Evolutionary conservation across 345 rosid genomes (phyloP), one percentile per base, ranked within the genome.

Genomic region (Arabidopsis thaliana): DNA sequence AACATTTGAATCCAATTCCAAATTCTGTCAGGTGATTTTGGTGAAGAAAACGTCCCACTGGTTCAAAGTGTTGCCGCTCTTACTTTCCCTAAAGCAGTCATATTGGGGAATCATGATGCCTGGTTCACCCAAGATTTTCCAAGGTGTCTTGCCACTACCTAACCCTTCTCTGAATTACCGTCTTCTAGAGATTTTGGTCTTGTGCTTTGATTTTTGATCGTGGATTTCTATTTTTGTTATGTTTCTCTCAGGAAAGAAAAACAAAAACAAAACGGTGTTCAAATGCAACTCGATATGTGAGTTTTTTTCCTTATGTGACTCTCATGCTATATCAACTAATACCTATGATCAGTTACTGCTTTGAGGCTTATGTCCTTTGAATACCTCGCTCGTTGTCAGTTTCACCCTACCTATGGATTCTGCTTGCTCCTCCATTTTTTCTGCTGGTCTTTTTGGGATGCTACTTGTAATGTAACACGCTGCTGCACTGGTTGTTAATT

Each of bases 51-150:
- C 69, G 90, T 85, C 6, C 80, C 88, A 63, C 82, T 91, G 8
- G 97, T 91, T 44, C 87, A 81, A 63, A 86, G 84, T 50, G 82
- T 91, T 59, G 88, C 93, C 0, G 81, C 75, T 58, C 87, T 91
- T 58, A 45, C 84, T 49, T 84, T 89, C 79, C 83, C 90, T 28
- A 91, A 91, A 84, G 94, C 91, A 69, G 89, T 84, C 60, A 86
- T 89, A 60, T 79, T 89, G 82, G 96, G 97, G 34, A 93, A 93
- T 80, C 98, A 91, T 78, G 98, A 93, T 81, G 80, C 93, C 59
- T 89, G 97, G 98, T 55, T 34, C 74, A 89, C 97, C 12, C 85
- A 78, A 13, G 51, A 85, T 52, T 88, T 89, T n/a, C 80, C 71
- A 36, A 77, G 22, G 75, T 76, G 8, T 38, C 67, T 59, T 67